These are phyloP conservation scores for Fusarium brevicatenulatum DNA, from an alignment of 2,329 filamentous ascomycete species.

Conservation along the genomic window DNA sequence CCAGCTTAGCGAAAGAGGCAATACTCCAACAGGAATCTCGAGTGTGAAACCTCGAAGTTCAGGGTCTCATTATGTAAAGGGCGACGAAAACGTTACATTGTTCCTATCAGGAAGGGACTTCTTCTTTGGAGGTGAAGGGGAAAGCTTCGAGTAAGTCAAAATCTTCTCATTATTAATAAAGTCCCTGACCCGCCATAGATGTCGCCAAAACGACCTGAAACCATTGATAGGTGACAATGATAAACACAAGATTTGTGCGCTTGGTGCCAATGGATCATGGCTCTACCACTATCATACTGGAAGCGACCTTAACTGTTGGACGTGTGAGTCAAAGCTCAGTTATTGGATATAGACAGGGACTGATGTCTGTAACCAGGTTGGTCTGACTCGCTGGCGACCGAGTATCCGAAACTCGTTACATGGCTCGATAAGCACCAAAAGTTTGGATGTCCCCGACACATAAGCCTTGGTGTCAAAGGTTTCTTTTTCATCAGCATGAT, in stretches of 20 bases:
- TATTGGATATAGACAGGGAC: too few relatives aligned
- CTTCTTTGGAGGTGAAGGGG: not conserved
- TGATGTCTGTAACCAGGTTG: not conserved
- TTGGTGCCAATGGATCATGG: not conserved
- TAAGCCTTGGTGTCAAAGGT: rapidly evolving
- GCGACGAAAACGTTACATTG: not conserved
- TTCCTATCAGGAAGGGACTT: not conserved
- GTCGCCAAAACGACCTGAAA: not conserved
- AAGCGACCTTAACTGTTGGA: not conserved
- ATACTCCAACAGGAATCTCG: not conserved
- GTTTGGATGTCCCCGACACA: not conserved
- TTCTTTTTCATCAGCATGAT: not conserved
- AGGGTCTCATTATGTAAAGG: not conserved
- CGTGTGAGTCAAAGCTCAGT: not conserved
- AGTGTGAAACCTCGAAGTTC: not conserved
- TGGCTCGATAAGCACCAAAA: not conserved
- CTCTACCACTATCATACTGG: not conserved
- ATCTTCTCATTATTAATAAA: too few relatives aligned
- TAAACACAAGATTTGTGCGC: not conserved
- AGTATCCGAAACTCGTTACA: not conserved
- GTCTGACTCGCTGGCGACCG: not conserved
- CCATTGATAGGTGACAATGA: not conserved
- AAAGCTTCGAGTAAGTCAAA: not conserved
- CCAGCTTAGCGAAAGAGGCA: rapidly evolving
- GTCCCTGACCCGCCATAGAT: not conserved